phyloP scores from a whole-genome alignment of 1,139 yeast genomes.

The Eremothecium cymbalariae region DNA sequence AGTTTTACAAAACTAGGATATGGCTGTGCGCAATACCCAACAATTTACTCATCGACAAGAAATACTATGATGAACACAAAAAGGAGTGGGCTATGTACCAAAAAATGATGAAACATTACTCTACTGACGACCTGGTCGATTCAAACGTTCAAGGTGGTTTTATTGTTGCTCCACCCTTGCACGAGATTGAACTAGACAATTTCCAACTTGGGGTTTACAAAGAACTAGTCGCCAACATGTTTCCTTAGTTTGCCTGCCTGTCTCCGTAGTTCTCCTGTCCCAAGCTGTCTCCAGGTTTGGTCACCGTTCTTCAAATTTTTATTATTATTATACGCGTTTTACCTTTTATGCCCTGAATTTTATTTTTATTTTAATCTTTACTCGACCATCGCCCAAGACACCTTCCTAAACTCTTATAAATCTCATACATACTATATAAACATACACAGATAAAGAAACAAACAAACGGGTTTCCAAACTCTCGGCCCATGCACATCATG shows the following conservation, averaged over 20 bases:
- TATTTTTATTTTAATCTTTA: no score
- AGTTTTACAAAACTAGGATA: conserved; percentile 89
- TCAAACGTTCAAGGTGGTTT: conserved; percentile 20
- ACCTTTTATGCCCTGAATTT: no score
- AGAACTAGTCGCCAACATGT: conserved; percentile 26
- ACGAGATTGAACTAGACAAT: conserved; percentile 25
- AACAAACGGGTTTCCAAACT: neutral
- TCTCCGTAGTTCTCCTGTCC: no score
- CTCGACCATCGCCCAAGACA: no score
- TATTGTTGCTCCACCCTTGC: conserved; percentile 24
- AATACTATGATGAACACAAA: conserved; percentile 24
- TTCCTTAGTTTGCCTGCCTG: conserved; percentile 9
- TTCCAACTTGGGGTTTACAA: conserved; percentile 35
- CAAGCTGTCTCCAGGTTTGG: no score
- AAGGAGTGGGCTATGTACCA: conserved; percentile 27
- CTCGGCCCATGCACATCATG: neutral
- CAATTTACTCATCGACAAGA: conserved; percentile 27
- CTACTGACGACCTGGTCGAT: conserved; percentile 23
- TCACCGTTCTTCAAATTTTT: no score
- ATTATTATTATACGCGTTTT: no score
- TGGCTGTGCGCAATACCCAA: conserved; percentile 86
- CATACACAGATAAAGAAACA: neutral
- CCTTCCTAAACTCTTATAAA: no score
- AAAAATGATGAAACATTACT: conserved; percentile 27
- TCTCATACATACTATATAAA: conserved; percentile 6